Evolutionary conservation across 2,329 filamentous ascomycete genomes (phyloP), one percentile per base, ranked within the genome.

Genomic region (Phyllachora maydis): DNA sequence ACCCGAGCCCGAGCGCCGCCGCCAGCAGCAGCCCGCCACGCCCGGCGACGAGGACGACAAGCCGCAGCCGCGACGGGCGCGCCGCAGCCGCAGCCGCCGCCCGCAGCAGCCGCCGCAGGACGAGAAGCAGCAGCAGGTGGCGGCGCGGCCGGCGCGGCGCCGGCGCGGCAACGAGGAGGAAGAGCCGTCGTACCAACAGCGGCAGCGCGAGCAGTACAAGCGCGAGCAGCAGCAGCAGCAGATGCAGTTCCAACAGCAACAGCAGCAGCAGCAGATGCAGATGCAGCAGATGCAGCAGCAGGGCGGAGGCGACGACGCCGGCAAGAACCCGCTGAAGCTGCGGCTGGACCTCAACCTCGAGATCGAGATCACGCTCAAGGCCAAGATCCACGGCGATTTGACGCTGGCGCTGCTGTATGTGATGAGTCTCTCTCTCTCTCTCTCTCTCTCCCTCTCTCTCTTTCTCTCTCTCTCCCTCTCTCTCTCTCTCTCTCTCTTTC

Each of bases 361-460:
- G 38, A 60, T 83, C 24, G 74, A 83, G 49, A 74, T 83, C 34
- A 67, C 79, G 45, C 52, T 83, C 26, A 81, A 79, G 54, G 76
- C 76, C 11, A 72, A 66, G 42, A 79, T 83, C 31, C 65, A 79
- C 35, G 76, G 76, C 37, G 76, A 82, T 50, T 43, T 83, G 38
- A 78, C 73, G 6, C 46, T 81, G 29, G 67, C 65, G 28, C 54
- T 81, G 39, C 65, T 75, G 74, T 79, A 60, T 35, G 50, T 47
- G n/a, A n/a, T n/a, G n/a, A n/a, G n/a, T n/a, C n/a, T n/a, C n/a
- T n/a, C 15, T 14, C 15, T 18, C 18, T 21, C 20, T 19, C 13
- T 16, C 19, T 15, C 25, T 24, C 14, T 18, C n/a, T n/a, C 17
- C 14, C 21, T 18, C n/a, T 12, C 11, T 20, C 9, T 18, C 9